Conservation (phyloP, 1,139 yeast genomes). For the Suhomyces coccinellae region DNA sequence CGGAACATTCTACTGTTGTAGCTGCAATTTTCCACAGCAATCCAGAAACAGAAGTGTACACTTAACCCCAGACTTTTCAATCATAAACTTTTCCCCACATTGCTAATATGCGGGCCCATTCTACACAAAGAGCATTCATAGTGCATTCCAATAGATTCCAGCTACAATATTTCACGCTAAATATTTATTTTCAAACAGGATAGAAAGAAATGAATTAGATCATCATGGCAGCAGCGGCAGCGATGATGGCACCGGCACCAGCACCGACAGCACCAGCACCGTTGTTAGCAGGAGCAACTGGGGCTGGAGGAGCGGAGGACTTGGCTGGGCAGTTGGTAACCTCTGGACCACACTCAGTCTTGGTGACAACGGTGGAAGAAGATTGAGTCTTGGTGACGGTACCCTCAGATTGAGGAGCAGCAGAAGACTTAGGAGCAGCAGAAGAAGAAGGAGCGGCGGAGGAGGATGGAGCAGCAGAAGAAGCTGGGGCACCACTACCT, state of each 20-base stretch:
- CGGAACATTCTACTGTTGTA: no score
- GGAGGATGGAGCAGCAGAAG: slow-evolving; percentile 6
- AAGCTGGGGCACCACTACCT: slow-evolving; percentile 5
- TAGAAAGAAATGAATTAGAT: slow-evolving; percentile 8
- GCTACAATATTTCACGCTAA: not conserved
- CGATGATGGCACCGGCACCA: slow-evolving; percentile 25
- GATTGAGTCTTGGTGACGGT: slow-evolving; percentile 11
- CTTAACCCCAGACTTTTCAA: no score
- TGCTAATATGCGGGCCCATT: no score
- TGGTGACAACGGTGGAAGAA: slow-evolving; percentile 15
- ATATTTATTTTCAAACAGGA: not conserved
- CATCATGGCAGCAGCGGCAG: slow-evolving; percentile 23
- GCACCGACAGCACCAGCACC: slow-evolving; percentile 24
- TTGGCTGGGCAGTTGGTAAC: slow-evolving; percentile 20
- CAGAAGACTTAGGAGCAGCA: slow-evolving; percentile 10
- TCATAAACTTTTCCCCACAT: no score
- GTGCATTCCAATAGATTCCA: no score
- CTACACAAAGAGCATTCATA: not conserved
- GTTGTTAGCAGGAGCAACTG: slow-evolving; percentile 9
- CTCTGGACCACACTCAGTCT: slow-evolving; percentile 17
- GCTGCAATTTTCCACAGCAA: no score
- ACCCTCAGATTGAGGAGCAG: slow-evolving; percentile 6
- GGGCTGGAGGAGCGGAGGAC: slow-evolving; percentile 7
- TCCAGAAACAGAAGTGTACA: no score
- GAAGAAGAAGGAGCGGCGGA: slow-evolving; percentile 8